Percentiles rank a stretch among this genome's conserved stretches.
Conservation (phyloP, 1,139 yeast genomes). For the Geotrichum histeridarum region DNA sequence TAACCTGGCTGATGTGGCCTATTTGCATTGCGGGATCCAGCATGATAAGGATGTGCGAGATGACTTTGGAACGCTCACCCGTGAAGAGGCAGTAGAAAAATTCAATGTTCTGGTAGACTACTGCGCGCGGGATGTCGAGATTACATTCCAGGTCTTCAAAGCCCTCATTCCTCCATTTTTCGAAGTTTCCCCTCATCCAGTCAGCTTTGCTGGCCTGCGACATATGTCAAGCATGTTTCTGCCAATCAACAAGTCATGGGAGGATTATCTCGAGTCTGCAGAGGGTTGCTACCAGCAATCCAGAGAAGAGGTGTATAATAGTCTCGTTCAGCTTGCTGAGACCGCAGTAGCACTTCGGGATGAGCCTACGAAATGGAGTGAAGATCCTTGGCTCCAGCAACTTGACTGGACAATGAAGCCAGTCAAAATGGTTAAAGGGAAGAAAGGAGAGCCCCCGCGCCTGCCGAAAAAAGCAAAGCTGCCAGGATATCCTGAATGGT, state of each 20-base stretch:
- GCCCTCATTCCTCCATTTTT: constrained; percentile 67
- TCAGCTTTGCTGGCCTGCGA: constrained; percentile 81
- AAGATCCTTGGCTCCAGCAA: constrained; percentile 87
- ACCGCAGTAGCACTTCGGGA: constrained; percentile 47
- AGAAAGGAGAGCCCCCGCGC: constrained; percentile 43
- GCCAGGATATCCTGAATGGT: constrained; percentile 96
- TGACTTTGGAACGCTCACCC: constrained; percentile 52
- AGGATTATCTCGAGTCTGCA: constrained; percentile 59
- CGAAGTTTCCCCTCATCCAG: constrained; percentile 82
- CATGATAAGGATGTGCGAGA: constrained; percentile 66
- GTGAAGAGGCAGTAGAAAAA: constrained; percentile 49
- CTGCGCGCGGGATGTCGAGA: constrained; percentile 80
- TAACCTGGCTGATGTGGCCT: constrained; percentile 75
- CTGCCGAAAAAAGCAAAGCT: constrained; percentile 62
- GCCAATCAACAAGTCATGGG: constrained; percentile 77
- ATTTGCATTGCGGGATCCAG: constrained; percentile 68
- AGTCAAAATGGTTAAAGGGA: constrained; percentile 59
- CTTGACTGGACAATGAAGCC: constrained; percentile 78
- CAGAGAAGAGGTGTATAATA: constrained; percentile 52
- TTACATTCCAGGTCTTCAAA: constrained; percentile 66
- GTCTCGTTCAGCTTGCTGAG: constrained; percentile 56
- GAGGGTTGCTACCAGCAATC: constrained; percentile 63
- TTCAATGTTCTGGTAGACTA: constrained; percentile 63
- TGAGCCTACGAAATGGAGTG: constrained; percentile 31
- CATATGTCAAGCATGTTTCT: constrained; percentile 71